phyloP scores from a whole-genome alignment of 2,329 filamentous ascomycete genomes.

The Clonostachys rosea region DNA sequence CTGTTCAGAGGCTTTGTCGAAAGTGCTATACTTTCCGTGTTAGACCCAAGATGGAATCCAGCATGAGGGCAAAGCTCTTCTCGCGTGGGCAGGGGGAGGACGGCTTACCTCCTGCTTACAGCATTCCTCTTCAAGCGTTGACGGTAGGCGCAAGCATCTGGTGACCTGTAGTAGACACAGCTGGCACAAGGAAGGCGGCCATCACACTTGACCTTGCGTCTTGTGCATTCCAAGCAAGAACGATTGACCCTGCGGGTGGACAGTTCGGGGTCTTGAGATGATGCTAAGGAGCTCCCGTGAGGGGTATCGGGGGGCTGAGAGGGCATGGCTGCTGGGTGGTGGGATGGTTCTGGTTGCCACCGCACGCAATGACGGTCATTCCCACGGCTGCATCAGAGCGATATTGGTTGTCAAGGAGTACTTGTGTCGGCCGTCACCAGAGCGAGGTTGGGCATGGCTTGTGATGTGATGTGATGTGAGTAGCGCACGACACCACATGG shows the following conservation, averaged over 20 bases:
- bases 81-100: background rate
- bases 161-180: conserved; percentile 23
- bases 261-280: background rate
- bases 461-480: background rate
- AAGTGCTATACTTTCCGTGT: conserved; percentile 8
- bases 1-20: conserved; percentile 14
- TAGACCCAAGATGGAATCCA: background rate
- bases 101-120: conserved; percentile 16
- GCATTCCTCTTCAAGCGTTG: conserved; percentile 20
- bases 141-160: conserved; percentile 17
- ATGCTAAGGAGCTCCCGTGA: background rate
- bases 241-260: conserved; percentile 5
- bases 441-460: background rate
- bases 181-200: conserved; percentile 23
- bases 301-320: too few species aligned
- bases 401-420: too few species aligned
- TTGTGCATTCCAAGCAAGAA: conserved; percentile 7
- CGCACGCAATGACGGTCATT: too few species aligned
- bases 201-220: conserved; percentile 25
- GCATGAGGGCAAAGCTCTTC: background rate
- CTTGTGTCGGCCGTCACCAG: too few species aligned
- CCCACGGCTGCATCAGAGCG: too few species aligned
- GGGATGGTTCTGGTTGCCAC: too few species aligned
- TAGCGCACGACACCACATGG: too few species aligned
- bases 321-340: too few species aligned